Base-by-base conservation (phyloP, 1,284 basidiomycete genomes). In the Sutorius eximius region DNA sequence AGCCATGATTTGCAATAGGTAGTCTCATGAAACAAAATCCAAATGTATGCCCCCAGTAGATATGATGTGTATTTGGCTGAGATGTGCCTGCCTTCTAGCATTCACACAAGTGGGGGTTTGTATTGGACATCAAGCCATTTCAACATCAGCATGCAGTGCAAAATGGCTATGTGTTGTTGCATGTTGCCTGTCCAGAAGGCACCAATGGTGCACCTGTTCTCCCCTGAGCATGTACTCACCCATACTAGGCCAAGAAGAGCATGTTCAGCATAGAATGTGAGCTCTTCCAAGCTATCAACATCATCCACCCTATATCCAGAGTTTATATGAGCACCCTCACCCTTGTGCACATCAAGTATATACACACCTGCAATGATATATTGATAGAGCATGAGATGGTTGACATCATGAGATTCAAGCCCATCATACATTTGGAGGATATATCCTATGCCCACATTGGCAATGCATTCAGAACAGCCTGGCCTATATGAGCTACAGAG, bases 231-330 rank as follows among this genome's bases (percentile, higher is more conserved):
- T n/a, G n/a, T n/a, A n/a, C n/a, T n/a, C n/a, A n/a, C n/a, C n/a
- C n/a, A n/a, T n/a, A n/a, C n/a, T n/a, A n/a, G n/a, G 86, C 89
- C 20, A 85, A 79, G 58, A 88, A 91, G 68, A 82, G 85, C 48
- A 85, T 82, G 0, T 86, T 89, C 66, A 79, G 79, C 44, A 83
- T 89, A 82, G 87, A 89, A 70, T 89, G 85, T 68, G 80, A 80
- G 72, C 68, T 82, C n/a, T 70, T 72, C 32, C 75, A 81, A 63
- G 63, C 73, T 58, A 59, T 76, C 61, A 74, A 82, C 63, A 74
- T 83, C 62, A 61, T 70, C 61, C 69, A 80, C 62, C 72, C 76
- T 55, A 57, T 66, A 41, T 76, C 68, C 43, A 53, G 73, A 49
- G 47, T 65, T 52, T 57, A 63, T 52, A 62, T 74, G 2, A 69